Conservation (phyloP, 192 early-diverging fungal species). For the Umbelopsis sp. region DNA sequence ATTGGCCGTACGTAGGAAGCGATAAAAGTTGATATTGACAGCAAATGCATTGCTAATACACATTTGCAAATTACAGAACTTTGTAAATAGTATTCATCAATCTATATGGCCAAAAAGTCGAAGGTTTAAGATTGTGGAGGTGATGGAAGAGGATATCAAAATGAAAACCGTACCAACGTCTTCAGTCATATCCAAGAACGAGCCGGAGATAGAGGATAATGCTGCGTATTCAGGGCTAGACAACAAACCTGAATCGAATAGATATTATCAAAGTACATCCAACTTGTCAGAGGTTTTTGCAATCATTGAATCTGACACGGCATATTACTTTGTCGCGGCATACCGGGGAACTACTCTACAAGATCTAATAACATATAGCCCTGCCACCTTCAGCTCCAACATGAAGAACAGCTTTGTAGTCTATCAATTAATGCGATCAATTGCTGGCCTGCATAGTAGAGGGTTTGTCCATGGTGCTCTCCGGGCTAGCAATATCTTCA, state of each 20-base stretch:
- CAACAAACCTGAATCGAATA: neutral
- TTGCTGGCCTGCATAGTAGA: conserved; percentile 53
- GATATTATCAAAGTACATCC: conserved; percentile 30
- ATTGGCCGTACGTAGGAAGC: neutral
- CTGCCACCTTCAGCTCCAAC: conserved; percentile 56
- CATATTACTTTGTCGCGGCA: conserved; percentile 56
- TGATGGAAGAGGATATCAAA: conserved; percentile 15
- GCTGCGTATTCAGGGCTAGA: conserved; percentile 6
- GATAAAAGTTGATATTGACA: no score
- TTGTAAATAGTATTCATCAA: conserved; percentile 43
- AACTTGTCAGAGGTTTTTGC: conserved; percentile 51
- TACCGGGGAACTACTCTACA: conserved; percentile 56
- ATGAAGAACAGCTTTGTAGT: conserved; percentile 65
- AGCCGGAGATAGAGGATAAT: conserved; percentile 5
- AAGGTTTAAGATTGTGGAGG: conserved; percentile 36
- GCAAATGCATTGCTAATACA: no score
- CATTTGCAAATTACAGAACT: conserved; percentile 8
- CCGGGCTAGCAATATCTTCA: conserved; percentile 54
- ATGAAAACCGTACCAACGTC: neutral
- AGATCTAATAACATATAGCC: conserved; percentile 62
- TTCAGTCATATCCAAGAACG: neutral
- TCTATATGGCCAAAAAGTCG: conserved; percentile 47
- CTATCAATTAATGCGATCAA: conserved; percentile 57
- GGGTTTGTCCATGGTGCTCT: conserved; percentile 62
- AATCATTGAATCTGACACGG: conserved; percentile 52